Percentiles rank a stretch among this genome's conserved stretches.
Evolutionary conservation across 2,329 filamentous ascomycete species (phyloP).

Genomic region (Colletotrichum chlorophyti): DNA sequence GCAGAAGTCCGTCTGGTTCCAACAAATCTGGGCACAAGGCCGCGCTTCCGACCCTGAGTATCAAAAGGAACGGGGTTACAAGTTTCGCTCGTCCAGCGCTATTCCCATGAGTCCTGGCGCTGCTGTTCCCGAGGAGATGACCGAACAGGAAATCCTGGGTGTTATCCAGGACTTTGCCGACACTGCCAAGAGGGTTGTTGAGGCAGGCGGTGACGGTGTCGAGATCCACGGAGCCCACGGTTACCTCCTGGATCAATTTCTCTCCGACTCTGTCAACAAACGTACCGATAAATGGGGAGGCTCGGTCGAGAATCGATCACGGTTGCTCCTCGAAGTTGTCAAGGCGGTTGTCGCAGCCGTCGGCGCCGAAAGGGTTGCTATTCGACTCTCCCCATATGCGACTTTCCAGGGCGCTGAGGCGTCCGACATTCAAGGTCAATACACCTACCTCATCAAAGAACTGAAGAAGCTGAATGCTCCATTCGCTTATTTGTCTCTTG

Average conservation of each 20-base stretch:
- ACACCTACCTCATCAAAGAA: constrained; percentile 34
- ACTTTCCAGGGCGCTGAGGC: constrained; percentile 34
- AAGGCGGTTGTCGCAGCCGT: constrained; percentile 33
- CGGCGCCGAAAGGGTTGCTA: constrained; percentile 44
- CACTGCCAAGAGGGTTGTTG: constrained; percentile 56
- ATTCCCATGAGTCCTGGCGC: constrained; percentile 3
- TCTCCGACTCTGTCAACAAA: constrained; percentile 43
- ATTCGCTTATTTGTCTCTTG: constrained; percentile 37
- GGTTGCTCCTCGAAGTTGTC: constrained; percentile 53
- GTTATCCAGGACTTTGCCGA: constrained; percentile 63
- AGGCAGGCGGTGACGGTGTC: constrained; percentile 69
- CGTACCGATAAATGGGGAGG: constrained; percentile 60
- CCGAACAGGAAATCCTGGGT: constrained; percentile 63
- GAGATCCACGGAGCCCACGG: constrained; percentile 61
- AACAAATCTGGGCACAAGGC: constrained; percentile 27
- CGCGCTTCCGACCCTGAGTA: constrained; percentile 20
- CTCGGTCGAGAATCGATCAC: constrained; percentile 52
- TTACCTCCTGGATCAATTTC: constrained; percentile 66
- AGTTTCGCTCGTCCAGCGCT: constrained; percentile 16
- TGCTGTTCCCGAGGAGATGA: constrained; percentile 63
- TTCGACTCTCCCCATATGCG: constrained; percentile 45
- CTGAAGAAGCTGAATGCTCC: constrained; percentile 34
- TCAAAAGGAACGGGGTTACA: constrained; percentile 9
- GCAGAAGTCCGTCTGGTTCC: constrained; percentile 37
- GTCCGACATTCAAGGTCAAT: constrained; percentile 30